These are phyloP conservation scores for Naganishia sp. DNA, from an alignment of 1,284 basidiomycete genomes.

Conservation along the genomic window DNA sequence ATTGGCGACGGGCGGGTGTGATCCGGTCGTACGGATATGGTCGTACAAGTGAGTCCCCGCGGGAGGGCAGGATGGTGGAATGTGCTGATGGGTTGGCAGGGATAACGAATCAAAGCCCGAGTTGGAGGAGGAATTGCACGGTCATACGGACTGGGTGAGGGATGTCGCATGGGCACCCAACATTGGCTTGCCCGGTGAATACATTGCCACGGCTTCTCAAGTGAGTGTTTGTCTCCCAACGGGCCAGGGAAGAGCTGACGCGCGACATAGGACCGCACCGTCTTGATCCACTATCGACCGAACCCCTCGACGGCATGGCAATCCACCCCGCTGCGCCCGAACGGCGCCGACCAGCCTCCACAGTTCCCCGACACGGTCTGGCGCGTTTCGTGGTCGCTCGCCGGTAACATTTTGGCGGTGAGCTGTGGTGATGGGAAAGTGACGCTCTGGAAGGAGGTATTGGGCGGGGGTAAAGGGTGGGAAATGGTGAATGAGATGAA, in stretches of 20 bases:
- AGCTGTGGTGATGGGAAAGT: constrained; percentile 98
- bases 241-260: neutral
- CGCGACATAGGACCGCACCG: constrained; percentile 71
- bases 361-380: constrained; percentile 95
- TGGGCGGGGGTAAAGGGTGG: constrained; percentile 93
- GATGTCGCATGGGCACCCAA: constrained; percentile 98
- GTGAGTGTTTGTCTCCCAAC: constrained; percentile 52
- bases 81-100: constrained; percentile 9
- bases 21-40: constrained; percentile 96
- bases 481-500: constrained; percentile 94
- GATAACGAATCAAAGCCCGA: constrained; percentile 32
- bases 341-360: constrained; percentile 56
- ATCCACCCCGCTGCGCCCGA: constrained; percentile 80
- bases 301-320: constrained; percentile 76
- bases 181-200: constrained; percentile 88
- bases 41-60: constrained; percentile 59
- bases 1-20: constrained; percentile 93
- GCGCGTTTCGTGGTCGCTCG: constrained; percentile 95
- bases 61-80: too few relatives aligned
- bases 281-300: constrained; percentile 92
- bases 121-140: constrained; percentile 79
- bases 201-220: constrained; percentile 94
- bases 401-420: constrained; percentile 93
- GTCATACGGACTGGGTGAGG: constrained; percentile 95
- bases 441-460: constrained; percentile 95